Base-by-base conservation (phyloP, 306 rosid species). In the Hylodesmum podocarpum region DNA sequence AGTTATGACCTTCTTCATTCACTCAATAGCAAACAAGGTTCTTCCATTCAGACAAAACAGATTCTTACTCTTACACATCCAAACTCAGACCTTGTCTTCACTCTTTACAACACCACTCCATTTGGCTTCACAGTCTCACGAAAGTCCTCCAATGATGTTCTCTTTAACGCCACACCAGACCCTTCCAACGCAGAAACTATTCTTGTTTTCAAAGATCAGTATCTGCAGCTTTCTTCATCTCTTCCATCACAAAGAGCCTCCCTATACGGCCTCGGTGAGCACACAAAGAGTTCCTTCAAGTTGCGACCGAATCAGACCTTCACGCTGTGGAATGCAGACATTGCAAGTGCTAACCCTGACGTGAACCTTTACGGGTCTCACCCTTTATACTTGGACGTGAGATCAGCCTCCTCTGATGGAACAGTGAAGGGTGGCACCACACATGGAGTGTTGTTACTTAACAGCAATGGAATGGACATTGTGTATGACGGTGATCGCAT, bases 391-490 rank as follows among this genome's bases (percentile, higher is more conserved):
- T 50, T 94, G 72, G 97, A 94, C 15, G 82, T 91, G 47, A 80
- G 94, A 33, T 86, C 89, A 16, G 10, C 43, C 7, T 61, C 67
- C 15, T 0, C 25, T 3, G 67, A 61, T 61, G 67, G 67, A 61
- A 31, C 8, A 61, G 43, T 61, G 3, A 61, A 16, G 39, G 80
- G 62, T 1, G 97, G 97, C 13, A 75, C 84, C 5, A 84, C 88
- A 6, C 97, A 94, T 81, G 98, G 97, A 37, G 98, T 91, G 37
- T 66, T 94, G 82, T 41, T 91, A 16, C 77, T 88, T 2, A 94
- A 91, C 28, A 91, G 90, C 33, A 89, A 94, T 77, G 97, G 97
- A 33, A 94, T 94, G 97, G 98, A 94, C 67, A 27, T 91, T 11
- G 39, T 57, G 6, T 91, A 94, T 61, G 44, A 44, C 7, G 91